Conservation (phyloP, 768 basidiomycete species). For the Tephrocybe sp. region DNA sequence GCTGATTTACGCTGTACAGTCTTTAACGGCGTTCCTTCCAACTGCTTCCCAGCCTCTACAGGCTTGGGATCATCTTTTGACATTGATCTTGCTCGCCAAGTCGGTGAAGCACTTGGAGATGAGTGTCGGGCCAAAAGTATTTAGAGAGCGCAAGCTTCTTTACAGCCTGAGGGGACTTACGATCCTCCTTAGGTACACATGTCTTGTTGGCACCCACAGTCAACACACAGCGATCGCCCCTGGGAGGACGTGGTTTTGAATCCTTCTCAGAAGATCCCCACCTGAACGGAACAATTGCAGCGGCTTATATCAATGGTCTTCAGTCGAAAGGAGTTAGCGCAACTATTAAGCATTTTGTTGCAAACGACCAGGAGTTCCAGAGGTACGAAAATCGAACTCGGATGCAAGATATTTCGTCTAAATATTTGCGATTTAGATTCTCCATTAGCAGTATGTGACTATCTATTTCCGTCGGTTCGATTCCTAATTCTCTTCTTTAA, state of each 20-base stretch:
- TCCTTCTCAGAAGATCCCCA: slow-evolving; percentile 64
- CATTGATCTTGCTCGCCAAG: slow-evolving; percentile 38
- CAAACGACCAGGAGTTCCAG: slow-evolving; percentile 63
- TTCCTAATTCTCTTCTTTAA: slow-evolving; percentile 10
- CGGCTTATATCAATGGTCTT: slow-evolving; percentile 60
- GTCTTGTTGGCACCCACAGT: slow-evolving; percentile 62
- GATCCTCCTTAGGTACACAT: slow-evolving; percentile 31
- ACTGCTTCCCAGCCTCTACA: slow-evolving; percentile 57
- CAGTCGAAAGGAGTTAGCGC: slow-evolving; percentile 57
- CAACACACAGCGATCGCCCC: slow-evolving; percentile 60
- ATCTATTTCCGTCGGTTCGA: not conserved
- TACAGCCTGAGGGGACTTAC: slow-evolving; percentile 4
- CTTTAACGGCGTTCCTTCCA: slow-evolving; percentile 54
- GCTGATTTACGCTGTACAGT: slow-evolving; percentile 32
- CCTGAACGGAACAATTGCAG: slow-evolving; percentile 52
- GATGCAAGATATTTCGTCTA: not conserved
- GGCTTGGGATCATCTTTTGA: slow-evolving; percentile 58
- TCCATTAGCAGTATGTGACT: slow-evolving; percentile 40
- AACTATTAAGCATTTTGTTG: slow-evolving; percentile 63
- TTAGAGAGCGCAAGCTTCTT: not conserved
- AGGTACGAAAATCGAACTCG: slow-evolving; percentile 23
- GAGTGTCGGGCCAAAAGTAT: slow-evolving; percentile 49
- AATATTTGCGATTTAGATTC: slow-evolving; percentile 26
- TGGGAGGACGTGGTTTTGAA: slow-evolving; percentile 58
- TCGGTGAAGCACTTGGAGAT: slow-evolving; percentile 51